A percentile compares a stretch with the other conserved stretches of the same genome.
These are phyloP conservation scores for Talaromyces borbonicus DNA, from an alignment of 495 filamentous ascomycete species.

Conservation along the genomic window DNA sequence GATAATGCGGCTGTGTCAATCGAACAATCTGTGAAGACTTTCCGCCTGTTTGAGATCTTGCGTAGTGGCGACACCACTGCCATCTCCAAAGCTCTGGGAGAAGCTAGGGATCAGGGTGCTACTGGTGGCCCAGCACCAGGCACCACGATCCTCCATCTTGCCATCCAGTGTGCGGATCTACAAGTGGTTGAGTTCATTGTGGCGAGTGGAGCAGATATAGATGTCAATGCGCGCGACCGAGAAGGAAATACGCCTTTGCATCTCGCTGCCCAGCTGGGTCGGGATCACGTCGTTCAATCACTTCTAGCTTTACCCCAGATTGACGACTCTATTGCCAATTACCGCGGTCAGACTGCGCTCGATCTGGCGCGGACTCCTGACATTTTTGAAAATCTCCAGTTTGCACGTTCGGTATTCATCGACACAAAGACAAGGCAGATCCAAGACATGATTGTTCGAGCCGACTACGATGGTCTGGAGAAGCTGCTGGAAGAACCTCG, in stretches of 20 bases:
- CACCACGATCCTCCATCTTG: constrained; percentile 82
- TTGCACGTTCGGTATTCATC: constrained; percentile 81
- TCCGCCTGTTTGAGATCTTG: constrained; percentile 86
- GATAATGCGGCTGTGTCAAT: constrained; percentile 47
- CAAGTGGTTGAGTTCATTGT: constrained; percentile 95
- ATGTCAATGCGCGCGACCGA: constrained; percentile 82
- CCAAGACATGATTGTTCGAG: constrained; percentile 59
- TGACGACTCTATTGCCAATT: constrained; percentile 87
- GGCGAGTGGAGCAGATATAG: constrained; percentile 53
- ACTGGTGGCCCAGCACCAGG: constrained; percentile 50
- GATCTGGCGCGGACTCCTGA: constrained; percentile 85
- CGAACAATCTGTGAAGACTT: constrained; percentile 88
- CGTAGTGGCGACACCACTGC: constrained; percentile 82
- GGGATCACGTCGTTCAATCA: constrained; percentile 66
- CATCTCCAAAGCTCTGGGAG: constrained; percentile 80
- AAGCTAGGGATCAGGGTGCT: constrained; percentile 37
- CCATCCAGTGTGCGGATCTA: constrained; percentile 92
- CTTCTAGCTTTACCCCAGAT: constrained; percentile 69
- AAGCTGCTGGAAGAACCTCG: constrained; percentile 73
- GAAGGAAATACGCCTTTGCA: constrained; percentile 94
- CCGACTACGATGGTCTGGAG: constrained; percentile 68
- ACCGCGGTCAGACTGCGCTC: constrained; percentile 74
- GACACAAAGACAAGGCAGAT: constrained; percentile 77
- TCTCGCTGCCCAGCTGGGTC: constrained; percentile 72
- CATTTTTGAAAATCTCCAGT: constrained; percentile 90